Percentiles rank a stretch among this genome's conserved stretches.
Conservation (phyloP, 2,329 filamentous ascomycete species). For the Curvularia spicifera region DNA sequence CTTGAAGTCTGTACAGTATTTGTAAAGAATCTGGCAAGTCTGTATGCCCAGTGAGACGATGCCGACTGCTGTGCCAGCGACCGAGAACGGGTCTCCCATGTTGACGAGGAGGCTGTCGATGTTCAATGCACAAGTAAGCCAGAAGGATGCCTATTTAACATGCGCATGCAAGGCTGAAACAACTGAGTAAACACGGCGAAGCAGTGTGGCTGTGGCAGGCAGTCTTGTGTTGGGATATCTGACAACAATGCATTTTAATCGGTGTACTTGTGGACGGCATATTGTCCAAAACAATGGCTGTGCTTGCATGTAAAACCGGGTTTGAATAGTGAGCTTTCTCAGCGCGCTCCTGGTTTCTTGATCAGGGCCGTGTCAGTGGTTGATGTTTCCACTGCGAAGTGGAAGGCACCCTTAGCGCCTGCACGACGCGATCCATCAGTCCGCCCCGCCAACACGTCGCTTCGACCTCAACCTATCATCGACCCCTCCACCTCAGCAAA, state of each 20-base stretch:
- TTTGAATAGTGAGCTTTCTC: not conserved
- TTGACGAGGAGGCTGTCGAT: not conserved
- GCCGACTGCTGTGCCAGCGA: slow-evolving; percentile 8
- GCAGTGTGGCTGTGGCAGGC: not conserved
- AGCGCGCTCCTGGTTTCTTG: not conserved
- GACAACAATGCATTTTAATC: too few species aligned
- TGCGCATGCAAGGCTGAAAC: not conserved
- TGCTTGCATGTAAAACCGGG: too few species aligned
- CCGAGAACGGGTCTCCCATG: not conserved
- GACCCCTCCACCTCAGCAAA: not conserved
- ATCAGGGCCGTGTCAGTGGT: too few species aligned
- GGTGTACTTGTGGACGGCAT: not conserved
- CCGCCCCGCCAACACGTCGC: slow-evolving; percentile 8
- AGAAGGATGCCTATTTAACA: not conserved
- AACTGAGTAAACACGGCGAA: not conserved
- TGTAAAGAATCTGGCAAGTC: slow-evolving; percentile 20
- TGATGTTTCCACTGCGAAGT: too few species aligned
- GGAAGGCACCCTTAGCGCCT: not conserved
- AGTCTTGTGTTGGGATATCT: not conserved
- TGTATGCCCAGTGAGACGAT: slow-evolving; percentile 21
- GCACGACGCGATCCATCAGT: not conserved
- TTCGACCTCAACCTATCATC: slow-evolving; percentile 4
- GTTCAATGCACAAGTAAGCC: not conserved
- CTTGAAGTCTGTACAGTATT: slow-evolving; percentile 15
- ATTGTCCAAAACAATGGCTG: too few species aligned